Base-by-base conservation (phyloP, 1,284 basidiomycete species). In the Tranzscheliella williamsii region DNA sequence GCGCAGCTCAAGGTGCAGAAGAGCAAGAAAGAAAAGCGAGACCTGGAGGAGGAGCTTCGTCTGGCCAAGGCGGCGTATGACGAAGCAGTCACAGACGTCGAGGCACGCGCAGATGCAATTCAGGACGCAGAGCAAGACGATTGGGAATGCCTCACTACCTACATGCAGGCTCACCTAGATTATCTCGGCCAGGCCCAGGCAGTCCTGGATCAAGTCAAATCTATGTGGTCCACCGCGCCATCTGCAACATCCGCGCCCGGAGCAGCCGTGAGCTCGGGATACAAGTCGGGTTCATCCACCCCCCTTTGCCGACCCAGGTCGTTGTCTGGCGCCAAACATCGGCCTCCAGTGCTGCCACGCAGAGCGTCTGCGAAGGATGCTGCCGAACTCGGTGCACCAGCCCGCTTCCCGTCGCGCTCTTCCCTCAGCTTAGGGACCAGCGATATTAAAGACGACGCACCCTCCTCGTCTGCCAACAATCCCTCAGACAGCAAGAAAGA, bases 21-120 rank as follows among this genome's bases (percentile, higher is more conserved):
- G 56, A 68, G 64, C 37, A 70, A 68, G 34, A 67, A 70, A 36
- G 70, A 72, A 37, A 72, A 68, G 52, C 56, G 70, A 24, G 67
- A 72, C 23, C 37, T 72, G 24, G 65, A 72, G 26, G 70, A 72
- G 23, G 70, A 72, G 40, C 39, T 72, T 13, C 52, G 70, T 13
- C 50, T 61, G 7, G 70, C 70, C 3, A 66, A 62, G 22, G 67
- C 67, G 16, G 53, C 55, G 11, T 70, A 70, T 42, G 67, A 72
- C 24, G 61, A 72, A 31, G 64, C 67, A 3, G 54, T 65, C 31
- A 55, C 56, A 11, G 70, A 72, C 29, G 61, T 70, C 13, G 65
- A 72, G 27, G 43, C 40, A 17, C 48, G 67, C 4, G 61, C 55
- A 5, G 46, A 66, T 17, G 62, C 52, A 4, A 56, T 72, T n/a